Percentiles rank a stretch among this genome's conserved stretches.
Evolutionary conservation across 148 eudicot species (phyloP).

Genomic region (Diospyros lotus): DNA sequence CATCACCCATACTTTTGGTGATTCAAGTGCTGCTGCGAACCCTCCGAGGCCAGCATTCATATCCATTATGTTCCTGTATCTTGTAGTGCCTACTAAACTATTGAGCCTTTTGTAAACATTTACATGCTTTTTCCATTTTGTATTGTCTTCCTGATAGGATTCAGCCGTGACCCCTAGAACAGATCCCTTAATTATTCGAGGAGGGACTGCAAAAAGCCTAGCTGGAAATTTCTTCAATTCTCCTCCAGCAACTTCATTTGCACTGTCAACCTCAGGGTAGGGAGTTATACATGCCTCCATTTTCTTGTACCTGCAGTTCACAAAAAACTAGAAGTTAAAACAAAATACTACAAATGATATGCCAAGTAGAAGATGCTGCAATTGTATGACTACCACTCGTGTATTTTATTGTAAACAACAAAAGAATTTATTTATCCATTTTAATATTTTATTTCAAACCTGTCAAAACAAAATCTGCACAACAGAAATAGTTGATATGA

Average conservation of each 20-base stretch:
- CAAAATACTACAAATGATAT: not conserved
- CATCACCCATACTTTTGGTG: slow-evolving; percentile 78
- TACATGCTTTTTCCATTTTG: slow-evolving; percentile 66
- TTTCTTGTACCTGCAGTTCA: slow-evolving; percentile 58
- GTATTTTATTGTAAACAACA: no score
- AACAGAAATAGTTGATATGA: no score
- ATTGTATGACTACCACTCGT: no score
- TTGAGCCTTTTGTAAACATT: slow-evolving; percentile 51
- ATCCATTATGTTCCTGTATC: slow-evolving; percentile 81
- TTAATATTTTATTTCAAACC: no score
- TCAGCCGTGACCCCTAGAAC: slow-evolving; percentile 56
- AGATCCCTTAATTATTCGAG: slow-evolving; percentile 52
- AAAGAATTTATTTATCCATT: no score
- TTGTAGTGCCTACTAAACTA: slow-evolving; percentile 43
- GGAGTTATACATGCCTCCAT: slow-evolving; percentile 65
- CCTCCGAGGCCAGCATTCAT: slow-evolving; percentile 83
- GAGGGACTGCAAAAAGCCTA: slow-evolving; percentile 58
- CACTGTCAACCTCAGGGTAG: slow-evolving; percentile 36
- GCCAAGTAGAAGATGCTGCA: not conserved
- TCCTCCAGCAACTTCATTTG: slow-evolving; percentile 48
- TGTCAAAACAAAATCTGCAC: no score
- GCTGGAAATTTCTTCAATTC: slow-evolving; percentile 55
- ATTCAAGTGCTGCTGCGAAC: slow-evolving; percentile 73
- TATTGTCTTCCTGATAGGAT: slow-evolving; percentile 46
- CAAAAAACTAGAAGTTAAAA: not conserved